Evolutionary conservation across 257 asterid species (phyloP), one percentile per base, ranked within the genome.

Genomic region (Rubia yunnanensis): DNA sequence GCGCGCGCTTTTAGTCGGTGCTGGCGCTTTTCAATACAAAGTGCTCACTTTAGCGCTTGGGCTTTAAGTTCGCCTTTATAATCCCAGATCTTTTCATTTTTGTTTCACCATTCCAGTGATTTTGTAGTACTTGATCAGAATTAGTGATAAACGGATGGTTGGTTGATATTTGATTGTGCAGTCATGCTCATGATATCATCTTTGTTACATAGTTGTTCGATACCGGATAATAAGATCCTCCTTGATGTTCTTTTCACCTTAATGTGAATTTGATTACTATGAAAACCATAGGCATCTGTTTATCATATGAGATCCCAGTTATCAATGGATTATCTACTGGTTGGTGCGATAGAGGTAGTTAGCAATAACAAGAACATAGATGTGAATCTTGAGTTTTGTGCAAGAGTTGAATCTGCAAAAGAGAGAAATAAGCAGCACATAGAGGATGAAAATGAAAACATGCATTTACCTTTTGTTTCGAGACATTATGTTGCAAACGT

Each of bases 401-500:
- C 99, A 92, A 84, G 97, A 97, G 75, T 87, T 87, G 95, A 80
- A 81, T 79, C 83, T 95, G 46, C 91, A 80, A 67, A 92, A 92
- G 86, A 83, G 96, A 78, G 99, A 86, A 74, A 86, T 83, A 41
- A 85, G 97, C 73, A 86, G 68, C 90, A 84, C 74, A 70, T 81
- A 58, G 99, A 92, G 78, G 99, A 87, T 70, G 99, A 89, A 71
- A 82, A 69, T 71, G 99, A 92, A 52, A 74, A 66, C 79, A 80
- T 77, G 67, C 94, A 83, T 75, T 79, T 86, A 70, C 97, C 97
- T 73, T 89, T 87, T 61, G 84, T 73, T 49, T 67, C 87, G 73
- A 84, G 92, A 70, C 92, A 82, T 78, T 79, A 84, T 64, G 76
- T 89, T 69, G 86, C 92, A 63, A 84, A 79, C 73, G 83, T 89